Base-by-base conservation (phyloP, 1,284 basidiomycete genomes). In the Trametes polyzona region DNA sequence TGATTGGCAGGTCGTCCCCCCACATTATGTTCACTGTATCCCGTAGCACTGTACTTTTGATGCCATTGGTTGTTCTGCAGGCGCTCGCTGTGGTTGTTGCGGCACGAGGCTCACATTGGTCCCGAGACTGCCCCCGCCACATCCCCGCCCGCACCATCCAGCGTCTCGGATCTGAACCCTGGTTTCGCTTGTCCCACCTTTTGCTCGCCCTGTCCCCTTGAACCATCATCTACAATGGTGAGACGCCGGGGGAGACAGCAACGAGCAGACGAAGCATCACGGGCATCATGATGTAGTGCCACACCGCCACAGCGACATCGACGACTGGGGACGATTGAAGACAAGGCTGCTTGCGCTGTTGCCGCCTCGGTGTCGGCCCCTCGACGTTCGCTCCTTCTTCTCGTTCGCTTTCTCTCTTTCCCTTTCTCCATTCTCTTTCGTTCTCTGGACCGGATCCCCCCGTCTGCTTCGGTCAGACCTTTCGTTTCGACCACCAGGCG, bases 401-500 rank as follows among this genome's bases (percentile, higher is more conserved):
- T 48, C 54, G 42, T 59, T 58, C 51, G 58, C 54, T 48, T 58
- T 57, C 56, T 50, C 56, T 57, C 52, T 30, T 51, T 68, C 63
- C 59, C 59, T 58, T 59, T 58, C 66, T 70, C 63, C 52, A 37
- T 44, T 47, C 58, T 69, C 57, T 58, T 65, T 74, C 47, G 44
- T 75, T 68, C 61, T 67, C 69, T 68, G 75, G 80, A 75, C 78
- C 65, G 77, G 76, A 72, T 75, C 73, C 68, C 55, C 10, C 65
- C 69, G 64, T 73, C 66, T 76, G 75, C 78, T 74, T 61, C 69
- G 69, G 72, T 70, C 71, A 72, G 71, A 66, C 71, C 66, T 41
- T 55, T 63, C 52, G 56, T 58, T 64, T 62, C 57, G 58, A 65
- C 66, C 66, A 67, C 61, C 59, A 69, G 70, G 71, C 71, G 72